phyloP scores from a whole-genome alignment of 2,329 filamentous ascomycete species.

The Leptographium radiaticola region DNA sequence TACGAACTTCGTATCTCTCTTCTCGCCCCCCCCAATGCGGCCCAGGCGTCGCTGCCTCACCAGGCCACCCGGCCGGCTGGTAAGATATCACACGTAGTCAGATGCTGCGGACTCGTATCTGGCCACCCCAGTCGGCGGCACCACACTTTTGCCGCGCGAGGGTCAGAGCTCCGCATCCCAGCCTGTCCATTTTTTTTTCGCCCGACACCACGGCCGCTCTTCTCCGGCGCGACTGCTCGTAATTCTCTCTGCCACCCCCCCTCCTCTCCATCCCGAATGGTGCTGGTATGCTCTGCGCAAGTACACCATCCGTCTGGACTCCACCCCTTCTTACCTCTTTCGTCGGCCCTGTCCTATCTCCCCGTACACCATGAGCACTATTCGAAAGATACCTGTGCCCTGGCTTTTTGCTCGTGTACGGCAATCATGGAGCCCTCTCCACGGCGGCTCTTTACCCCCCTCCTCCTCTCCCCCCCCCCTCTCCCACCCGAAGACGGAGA shows the following conservation, averaged over 20 bases:
- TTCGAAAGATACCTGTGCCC: too few relatives aligned
- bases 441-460: too few relatives aligned
- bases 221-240: too few relatives aligned
- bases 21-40: not conserved
- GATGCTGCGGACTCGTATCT: not conserved
- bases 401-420: too few relatives aligned
- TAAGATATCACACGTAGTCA: not conserved
- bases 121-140: not conserved
- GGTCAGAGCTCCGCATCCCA: not conserved
- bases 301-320: not conserved
- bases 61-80: not conserved
- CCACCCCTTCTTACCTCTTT: not conserved
- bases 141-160: not conserved
- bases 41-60: not conserved
- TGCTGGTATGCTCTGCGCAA: not conserved
- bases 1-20: not conserved
- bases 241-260: not conserved
- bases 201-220: too few relatives aligned
- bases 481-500: too few relatives aligned
- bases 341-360: not conserved
- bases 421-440: too few relatives aligned
- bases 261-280: not conserved
- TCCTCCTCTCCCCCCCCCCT: not conserved
- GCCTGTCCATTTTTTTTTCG: not conserved
- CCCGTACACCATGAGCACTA: too few relatives aligned